phyloP scores from a whole-genome alignment of 208 protist species.

The Acanthamoeba triangularis region DNA sequence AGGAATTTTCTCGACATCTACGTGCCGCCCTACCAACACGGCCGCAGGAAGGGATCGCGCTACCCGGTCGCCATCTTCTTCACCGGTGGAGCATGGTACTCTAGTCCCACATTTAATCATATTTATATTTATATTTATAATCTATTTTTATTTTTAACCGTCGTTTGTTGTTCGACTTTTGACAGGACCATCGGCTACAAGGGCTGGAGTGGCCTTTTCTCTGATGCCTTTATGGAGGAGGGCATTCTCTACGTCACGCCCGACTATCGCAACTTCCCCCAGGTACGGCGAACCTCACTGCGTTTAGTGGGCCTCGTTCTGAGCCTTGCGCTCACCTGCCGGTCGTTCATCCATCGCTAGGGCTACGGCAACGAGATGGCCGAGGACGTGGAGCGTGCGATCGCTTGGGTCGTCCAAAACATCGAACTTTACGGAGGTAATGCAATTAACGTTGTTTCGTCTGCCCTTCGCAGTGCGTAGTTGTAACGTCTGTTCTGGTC shows the following conservation, averaged over 20 bases:
- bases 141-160: background rate
- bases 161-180: background rate
- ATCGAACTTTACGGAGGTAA: constrained; percentile 31
- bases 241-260: constrained; percentile 57
- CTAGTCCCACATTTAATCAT: background rate
- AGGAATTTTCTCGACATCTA: constrained; percentile 67
- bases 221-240: constrained; percentile 44
- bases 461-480: too few species aligned
- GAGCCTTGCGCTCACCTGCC: too few species aligned
- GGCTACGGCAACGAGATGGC: constrained; percentile 59
- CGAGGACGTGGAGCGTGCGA: constrained; percentile 34
- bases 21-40: background rate
- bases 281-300: too few species aligned
- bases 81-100: constrained; percentile 47
- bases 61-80: constrained; percentile 62
- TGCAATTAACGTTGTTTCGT: background rate
- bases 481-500: too few species aligned
- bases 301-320: too few species aligned
- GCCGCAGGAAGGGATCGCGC: background rate
- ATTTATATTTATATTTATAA: background rate
- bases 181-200: constrained; percentile 69
- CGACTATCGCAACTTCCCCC: constrained; percentile 70
- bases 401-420: constrained; percentile 50
- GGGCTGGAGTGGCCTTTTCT: constrained; percentile 15
- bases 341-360: too few species aligned